These are phyloP conservation scores for Coffea humblotiana DNA, from an alignment of 305 asterid species.

Conservation along the genomic window DNA sequence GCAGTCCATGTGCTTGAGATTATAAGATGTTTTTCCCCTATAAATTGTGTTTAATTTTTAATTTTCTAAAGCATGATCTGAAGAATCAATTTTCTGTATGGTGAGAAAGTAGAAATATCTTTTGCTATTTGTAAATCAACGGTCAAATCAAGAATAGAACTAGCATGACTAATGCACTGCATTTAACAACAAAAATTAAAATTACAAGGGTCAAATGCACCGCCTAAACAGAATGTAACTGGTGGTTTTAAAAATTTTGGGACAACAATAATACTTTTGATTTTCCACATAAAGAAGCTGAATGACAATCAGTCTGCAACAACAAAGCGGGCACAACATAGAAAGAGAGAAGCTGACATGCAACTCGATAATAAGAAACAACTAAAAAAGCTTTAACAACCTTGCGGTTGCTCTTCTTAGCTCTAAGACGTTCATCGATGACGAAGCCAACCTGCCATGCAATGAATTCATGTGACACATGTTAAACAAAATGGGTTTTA, in stretches of 20 bases:
- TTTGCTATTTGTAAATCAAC: neutral
- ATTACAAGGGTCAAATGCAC: neutral
- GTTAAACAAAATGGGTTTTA: neutral
- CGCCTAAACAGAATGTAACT: neutral
- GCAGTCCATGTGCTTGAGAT: neutral
- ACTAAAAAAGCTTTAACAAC: constrained; percentile 32
- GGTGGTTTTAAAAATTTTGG: neutral
- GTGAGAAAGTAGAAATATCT: neutral
- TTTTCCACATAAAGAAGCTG: neutral
- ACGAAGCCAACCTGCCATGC: constrained; percentile 69
- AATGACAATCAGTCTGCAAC: neutral
- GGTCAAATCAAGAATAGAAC: neutral
- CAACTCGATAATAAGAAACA: constrained; percentile 5
- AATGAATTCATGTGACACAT: constrained; percentile 12
- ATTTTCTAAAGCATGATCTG: neutral
- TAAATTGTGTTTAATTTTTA: neutral
- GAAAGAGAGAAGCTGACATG: constrained; percentile 2
- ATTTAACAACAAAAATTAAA: neutral
- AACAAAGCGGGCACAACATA: neutral
- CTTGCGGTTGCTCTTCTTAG: constrained; percentile 74
- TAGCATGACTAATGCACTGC: neutral
- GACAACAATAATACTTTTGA: neutral
- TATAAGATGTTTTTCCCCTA: neutral
- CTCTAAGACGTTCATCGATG: constrained; percentile 86
- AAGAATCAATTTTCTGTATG: neutral